A percentile compares a stretch with the other conserved stretches of the same genome.
phyloP scores from a whole-genome alignment of 257 asterid genomes.

The Gentiana macrophylla region DNA sequence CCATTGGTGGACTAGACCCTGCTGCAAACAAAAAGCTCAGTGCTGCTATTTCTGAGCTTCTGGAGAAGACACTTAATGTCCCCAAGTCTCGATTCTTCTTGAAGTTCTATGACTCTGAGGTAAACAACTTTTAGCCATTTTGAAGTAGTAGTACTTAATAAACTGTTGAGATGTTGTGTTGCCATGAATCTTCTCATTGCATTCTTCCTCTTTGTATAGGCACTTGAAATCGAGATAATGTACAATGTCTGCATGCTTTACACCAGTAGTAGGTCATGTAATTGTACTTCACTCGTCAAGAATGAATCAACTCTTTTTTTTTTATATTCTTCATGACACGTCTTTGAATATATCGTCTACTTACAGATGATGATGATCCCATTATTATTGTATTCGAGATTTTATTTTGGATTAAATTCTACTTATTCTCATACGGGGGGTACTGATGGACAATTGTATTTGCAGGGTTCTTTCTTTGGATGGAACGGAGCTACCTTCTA shows the following conservation, averaged over 20 bases:
- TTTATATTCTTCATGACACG: slow-evolving; percentile 3
- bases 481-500: slow-evolving; percentile 88
- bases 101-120: slow-evolving; percentile 89
- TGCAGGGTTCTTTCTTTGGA: slow-evolving; percentile 79
- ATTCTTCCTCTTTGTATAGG: slow-evolving; percentile 71
- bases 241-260: slow-evolving; percentile 88
- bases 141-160: slow-evolving; percentile 3
- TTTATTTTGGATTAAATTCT: background rate
- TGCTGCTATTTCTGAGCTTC: slow-evolving; percentile 68
- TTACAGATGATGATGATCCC: background rate
- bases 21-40: slow-evolving; percentile 84
- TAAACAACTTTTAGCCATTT: slow-evolving; percentile 14
- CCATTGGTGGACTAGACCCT: slow-evolving; percentile 76
- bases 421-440: background rate
- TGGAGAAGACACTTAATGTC: slow-evolving; percentile 65
- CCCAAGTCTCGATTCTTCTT: slow-evolving; percentile 84
- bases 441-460: slow-evolving; percentile 2
- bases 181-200: slow-evolving; percentile 46
- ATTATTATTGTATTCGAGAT: background rate
- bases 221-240: slow-evolving; percentile 73
- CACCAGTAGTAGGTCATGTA: slow-evolving; percentile 72
- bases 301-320: slow-evolving; percentile 14
- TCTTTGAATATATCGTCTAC: background rate
- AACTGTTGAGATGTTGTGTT: slow-evolving; percentile 6
- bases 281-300: slow-evolving; percentile 32